Base-by-base conservation (phyloP, 345 rosid species). In the Populus tremula region DNA sequence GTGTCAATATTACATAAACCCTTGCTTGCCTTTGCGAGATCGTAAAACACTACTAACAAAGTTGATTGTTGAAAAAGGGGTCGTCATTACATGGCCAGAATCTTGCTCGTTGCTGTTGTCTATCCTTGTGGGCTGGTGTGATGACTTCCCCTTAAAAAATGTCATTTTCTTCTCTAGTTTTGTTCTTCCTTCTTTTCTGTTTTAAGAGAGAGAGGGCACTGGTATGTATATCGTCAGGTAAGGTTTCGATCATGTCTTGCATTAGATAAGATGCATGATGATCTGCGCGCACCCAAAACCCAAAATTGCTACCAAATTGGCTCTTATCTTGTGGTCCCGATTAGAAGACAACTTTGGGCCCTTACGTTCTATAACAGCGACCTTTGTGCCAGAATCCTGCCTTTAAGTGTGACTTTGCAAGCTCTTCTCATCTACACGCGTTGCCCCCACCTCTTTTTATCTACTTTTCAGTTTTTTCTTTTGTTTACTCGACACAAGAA, bases 11-110 rank as follows among this genome's bases (percentile, higher is more conserved):
- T 56, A 11, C 29, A 53, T 20, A 7, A 53, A 53, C 61, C 59
- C 17, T 49, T 49, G 21, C 47, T 43, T 43, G 47, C 25, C 61
- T 54, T 2, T 54, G 61, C 25, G 11, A 21, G 2, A 21, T 54
- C 61, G 4, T 54, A 2, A 21, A 21, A 8, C 8, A 8, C 61
- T 1, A 4, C 64, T 5, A 25, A n/a, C 77, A 21, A 53, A 41
- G 73, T 35, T 31, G 72, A 61, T 59, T 61, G 81, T 38, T 70
- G 83, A 56, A 84, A 76, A 67, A 75, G 72, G 62, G 27, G 36
- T 36, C 50, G 59, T 35, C 77, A 72, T 73, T 50, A 71, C 47
- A 23, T 75, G 47, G 80, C 77, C 71, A 1, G 45, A 39, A 38
- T 78, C 23, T 62, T 59, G 21, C 71, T 73, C 76, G 74, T 69